Percentiles rank a stretch among this genome's conserved stretches.
These are phyloP conservation scores for Uronychia binucleata DNA, from an alignment of 73 alveolate species.

Conservation along the genomic window DNA sequence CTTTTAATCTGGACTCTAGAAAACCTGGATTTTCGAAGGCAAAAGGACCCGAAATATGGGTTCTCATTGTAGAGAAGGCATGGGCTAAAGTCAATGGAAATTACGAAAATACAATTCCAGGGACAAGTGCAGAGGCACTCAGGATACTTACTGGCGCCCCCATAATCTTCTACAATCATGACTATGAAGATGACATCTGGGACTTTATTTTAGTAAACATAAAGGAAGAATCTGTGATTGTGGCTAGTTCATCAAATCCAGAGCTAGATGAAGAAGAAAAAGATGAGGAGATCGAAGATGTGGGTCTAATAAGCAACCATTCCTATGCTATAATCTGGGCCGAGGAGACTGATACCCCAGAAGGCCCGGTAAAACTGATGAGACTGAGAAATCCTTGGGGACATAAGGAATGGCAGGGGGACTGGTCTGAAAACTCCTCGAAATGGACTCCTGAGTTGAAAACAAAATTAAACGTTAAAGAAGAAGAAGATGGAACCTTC, in stretches of 20 bases:
- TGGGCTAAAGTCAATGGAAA: slow-evolving; percentile 86
- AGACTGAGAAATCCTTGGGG: slow-evolving; percentile 99
- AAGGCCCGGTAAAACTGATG: slow-evolving; percentile 61
- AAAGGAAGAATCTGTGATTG: slow-evolving; percentile 71
- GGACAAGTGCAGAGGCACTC: slow-evolving; percentile 95
- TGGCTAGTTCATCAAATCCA: slow-evolving; percentile 74
- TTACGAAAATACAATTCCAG: slow-evolving; percentile 90
- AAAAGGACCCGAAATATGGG: slow-evolving; percentile 85
- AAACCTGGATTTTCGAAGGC: slow-evolving; percentile 57
- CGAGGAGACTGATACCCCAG: slow-evolving; percentile 68
- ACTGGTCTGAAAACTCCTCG: slow-evolving; percentile 91
- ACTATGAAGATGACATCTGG: slow-evolving; percentile 73
- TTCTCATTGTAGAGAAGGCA: slow-evolving; percentile 80
- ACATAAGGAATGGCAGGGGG: slow-evolving; percentile 93
- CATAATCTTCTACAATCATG: slow-evolving; percentile 72
- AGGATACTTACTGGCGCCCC: slow-evolving; percentile 98
- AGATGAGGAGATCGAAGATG: slow-evolving; percentile 60
- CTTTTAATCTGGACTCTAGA: slow-evolving; percentile 2
- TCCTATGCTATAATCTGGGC: slow-evolving; percentile 91
- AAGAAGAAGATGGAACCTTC: slow-evolving; percentile 90
- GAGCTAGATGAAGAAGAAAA: slow-evolving; percentile 15
- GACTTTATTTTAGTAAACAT: slow-evolving; percentile 72
- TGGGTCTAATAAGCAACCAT: slow-evolving; percentile 92
- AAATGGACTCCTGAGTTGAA: slow-evolving; percentile 93
- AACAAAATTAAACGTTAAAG: slow-evolving; percentile 70